Evolutionary conservation across 768 basidiomycete genomes (phyloP), one percentile per base, ranked within the genome.

Genomic region (Pulveroboletus sp.): DNA sequence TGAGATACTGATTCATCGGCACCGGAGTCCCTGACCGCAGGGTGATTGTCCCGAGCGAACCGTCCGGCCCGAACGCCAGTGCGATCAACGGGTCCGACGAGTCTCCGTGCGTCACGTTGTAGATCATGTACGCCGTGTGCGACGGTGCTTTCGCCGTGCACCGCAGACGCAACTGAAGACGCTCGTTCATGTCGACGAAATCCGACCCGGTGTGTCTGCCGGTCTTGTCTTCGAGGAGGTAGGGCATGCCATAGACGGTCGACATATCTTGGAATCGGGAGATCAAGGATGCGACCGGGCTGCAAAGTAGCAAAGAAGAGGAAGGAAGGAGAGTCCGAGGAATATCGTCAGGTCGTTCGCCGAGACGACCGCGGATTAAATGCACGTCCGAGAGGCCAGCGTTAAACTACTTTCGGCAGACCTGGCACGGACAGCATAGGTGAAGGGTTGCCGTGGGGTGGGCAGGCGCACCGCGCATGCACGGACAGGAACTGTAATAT

Each of bases 131-230:
- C 19, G 73, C 73, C 1, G 71, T 69, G 35, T 72, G 74, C 1
- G 67, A 67, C 8, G 68, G 20, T 45, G 73, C 73, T 34, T 69
- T 68, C 0, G 71, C 68, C 9, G 76, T 81, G 52, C 79, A 76
- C 30, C 76, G 73, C 47, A 81, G 68, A 43, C 61, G 63, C 53
- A 83, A 68, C 26, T 69, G 69, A 60, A 83, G 72, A 17, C 85
- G 81, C 41, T 79, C 80, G 63, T 86, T 72, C 54, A 85, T 70
- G 65, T 87, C 86, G 42, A 75, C 61, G 59, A 82, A 87, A 17
- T 81, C 76, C 4, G 82, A 77, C 30, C 76, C 80, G 12, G 70
- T 68, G 31, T 82, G 64, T 30, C 59, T 65, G 5, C 83, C 83
- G 6, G 76, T 77, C 47, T 70, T 77, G 68, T 86, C 85, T 60